Evolutionary conservation across 2,329 filamentous ascomycete genomes (phyloP), one percentile per base, ranked within the genome.

Genomic region (Knoxdaviesia capensis): DNA sequence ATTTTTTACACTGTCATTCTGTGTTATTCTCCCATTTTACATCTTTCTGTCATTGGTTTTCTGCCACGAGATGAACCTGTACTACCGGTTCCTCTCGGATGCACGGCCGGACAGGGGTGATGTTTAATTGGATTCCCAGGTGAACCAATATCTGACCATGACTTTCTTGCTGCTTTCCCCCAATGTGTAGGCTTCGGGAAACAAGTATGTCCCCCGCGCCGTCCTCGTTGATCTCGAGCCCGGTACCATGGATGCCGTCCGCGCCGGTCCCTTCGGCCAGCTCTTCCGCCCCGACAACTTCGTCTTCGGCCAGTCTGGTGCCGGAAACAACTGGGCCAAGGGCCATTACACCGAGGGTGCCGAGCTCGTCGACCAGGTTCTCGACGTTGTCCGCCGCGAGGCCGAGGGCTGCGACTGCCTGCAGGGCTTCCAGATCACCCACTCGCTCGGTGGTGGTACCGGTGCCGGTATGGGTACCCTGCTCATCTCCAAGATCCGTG

Each of bases 241-340:
- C 54, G 90, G 90, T 69, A 96, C 90, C 68, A 98, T 96, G 88
- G 90, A 98, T 57, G 90, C 90, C 54, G 88, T 98, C 70, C 88
- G 88, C 63, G 84, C 88, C 55, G 88, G 90, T 65, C 90, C 90
- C 52, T 96, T 96, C 63, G 90, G 90, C 55, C 83, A 94, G 72
- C 86, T 98, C 54, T 96, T 98, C 86, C 87, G 90, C 52, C 90
- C 90, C 62, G 90, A 98, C 73, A 98, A 96, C 81, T 96, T 96
- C 69, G 86, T 96, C 61, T 96, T 96, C 66, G 90, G 90, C 56
- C 90, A 96, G 73, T 96, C 90, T 56, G 88, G 90, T 76, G 90
- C 90, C 64, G 90, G 90, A 69, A 98, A 98, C 85, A 96, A 96
- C 80, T 98, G 90, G 90, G 90, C 90, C 66, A 98, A 96, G 80